phyloP scores from a whole-genome alignment of 495 filamentous ascomycete species.

The Neurospora sp. region DNA sequence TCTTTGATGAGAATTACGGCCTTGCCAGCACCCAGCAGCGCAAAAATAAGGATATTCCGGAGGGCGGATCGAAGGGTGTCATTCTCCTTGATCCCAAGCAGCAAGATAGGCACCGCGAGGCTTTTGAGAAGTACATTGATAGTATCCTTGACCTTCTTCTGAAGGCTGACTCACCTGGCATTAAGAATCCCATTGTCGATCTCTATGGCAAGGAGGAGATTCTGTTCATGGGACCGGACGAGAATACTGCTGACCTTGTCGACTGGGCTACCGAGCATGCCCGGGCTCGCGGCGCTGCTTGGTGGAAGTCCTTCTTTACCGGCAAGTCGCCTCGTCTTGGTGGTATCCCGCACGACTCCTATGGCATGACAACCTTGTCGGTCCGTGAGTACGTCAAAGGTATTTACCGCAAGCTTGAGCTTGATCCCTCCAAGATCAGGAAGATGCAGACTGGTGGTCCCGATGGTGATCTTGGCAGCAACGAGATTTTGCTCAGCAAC shows the following conservation, averaged over 20 bases:
- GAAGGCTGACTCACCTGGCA: slow-evolving; percentile 80
- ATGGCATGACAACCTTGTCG: slow-evolving; percentile 96
- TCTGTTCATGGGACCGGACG: slow-evolving; percentile 95
- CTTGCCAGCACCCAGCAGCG: slow-evolving; percentile 97
- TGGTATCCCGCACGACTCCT: slow-evolving; percentile 89
- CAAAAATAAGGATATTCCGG: slow-evolving; percentile 99
- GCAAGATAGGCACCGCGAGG: slow-evolving; percentile 81
- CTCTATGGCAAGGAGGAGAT: slow-evolving; percentile 90
- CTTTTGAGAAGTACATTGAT: slow-evolving; percentile 99
- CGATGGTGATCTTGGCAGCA: slow-evolving; percentile 92
- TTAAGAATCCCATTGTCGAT: slow-evolving; percentile 98
- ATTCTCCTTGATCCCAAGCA: slow-evolving; percentile 88
- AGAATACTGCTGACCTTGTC: slow-evolving; percentile 95
- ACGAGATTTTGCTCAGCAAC: slow-evolving; percentile 91
- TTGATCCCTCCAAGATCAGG: slow-evolving; percentile 69
- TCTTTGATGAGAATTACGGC: slow-evolving; percentile 98
- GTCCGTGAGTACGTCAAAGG: slow-evolving; percentile 92
- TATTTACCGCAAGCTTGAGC: slow-evolving; percentile 89
- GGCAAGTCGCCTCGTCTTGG: slow-evolving; percentile 93
- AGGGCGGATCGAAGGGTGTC: slow-evolving; percentile 96
- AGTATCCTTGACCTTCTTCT: slow-evolving; percentile 91
- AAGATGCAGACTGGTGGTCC: slow-evolving; percentile 98
- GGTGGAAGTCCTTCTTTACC: slow-evolving; percentile 99
- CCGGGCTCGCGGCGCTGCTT: slow-evolving; percentile 74
- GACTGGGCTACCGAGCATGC: slow-evolving; percentile 98